Evolutionary conservation across 495 filamentous ascomycete species (phyloP).

Genomic region (Penicillium mononematosum): DNA sequence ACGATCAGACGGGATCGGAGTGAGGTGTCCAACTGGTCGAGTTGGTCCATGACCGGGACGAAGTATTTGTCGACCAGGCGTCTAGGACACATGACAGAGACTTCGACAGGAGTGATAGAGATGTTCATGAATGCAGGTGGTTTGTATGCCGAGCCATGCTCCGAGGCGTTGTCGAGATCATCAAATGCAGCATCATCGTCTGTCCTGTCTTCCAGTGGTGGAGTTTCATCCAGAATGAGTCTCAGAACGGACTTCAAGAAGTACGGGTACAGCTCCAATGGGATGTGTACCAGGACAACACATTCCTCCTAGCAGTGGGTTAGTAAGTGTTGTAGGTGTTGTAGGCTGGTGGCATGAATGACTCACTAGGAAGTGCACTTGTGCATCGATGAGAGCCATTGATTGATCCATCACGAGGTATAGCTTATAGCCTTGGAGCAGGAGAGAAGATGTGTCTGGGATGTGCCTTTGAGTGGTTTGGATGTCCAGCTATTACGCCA

Average conservation of each 20-base stretch:
- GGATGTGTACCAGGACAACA: slow-evolving; percentile 88
- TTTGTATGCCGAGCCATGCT: slow-evolving; percentile 37
- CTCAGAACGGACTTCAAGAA: slow-evolving; percentile 82
- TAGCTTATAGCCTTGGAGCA: neutral
- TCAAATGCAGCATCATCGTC: slow-evolving; percentile 24
- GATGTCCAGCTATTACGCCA: slow-evolving; percentile 21
- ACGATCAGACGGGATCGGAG: slow-evolving; percentile 60
- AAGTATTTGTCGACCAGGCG: slow-evolving; percentile 72
- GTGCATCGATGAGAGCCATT: slow-evolving; percentile 51
- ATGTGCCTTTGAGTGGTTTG: neutral
- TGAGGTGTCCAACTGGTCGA: slow-evolving; percentile 28
- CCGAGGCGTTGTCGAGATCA: slow-evolving; percentile 28
- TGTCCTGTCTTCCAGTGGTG: slow-evolving; percentile 31
- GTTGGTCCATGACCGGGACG: slow-evolving; percentile 59
- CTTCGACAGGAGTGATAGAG: slow-evolving; percentile 88
- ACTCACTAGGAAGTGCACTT: slow-evolving; percentile 58
- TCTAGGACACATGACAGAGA: slow-evolving; percentile 84
- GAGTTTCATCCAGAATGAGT: slow-evolving; percentile 69
- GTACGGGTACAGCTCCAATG: slow-evolving; percentile 72
- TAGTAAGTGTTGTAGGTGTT: neutral
- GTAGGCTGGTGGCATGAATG: neutral
- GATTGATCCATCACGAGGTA: slow-evolving; percentile 40
- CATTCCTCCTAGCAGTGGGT: slow-evolving; percentile 69
- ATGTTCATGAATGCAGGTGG: slow-evolving; percentile 85
- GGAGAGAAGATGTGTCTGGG: neutral